Evolutionary conservation across 2,329 filamentous ascomycete genomes (phyloP).

Genomic region (Nemania abortiva): DNA sequence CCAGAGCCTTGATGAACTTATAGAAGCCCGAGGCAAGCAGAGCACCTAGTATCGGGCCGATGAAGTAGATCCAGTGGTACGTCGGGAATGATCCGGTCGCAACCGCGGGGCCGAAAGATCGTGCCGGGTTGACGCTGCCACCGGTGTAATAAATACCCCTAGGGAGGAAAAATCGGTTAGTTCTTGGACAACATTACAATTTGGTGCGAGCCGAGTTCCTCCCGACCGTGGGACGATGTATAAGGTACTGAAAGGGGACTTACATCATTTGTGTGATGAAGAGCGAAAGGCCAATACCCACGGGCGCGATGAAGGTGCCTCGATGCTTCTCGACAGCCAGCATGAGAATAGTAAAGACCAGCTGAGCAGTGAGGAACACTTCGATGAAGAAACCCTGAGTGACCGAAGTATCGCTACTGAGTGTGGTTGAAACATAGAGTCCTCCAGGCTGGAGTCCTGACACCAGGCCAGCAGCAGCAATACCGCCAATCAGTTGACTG

Average conservation of each 20-base stretch:
- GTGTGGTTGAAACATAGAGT: constrained; percentile 60
- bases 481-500: constrained; percentile 63
- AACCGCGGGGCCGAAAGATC: constrained; percentile 52
- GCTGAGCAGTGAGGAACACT: constrained; percentile 65
- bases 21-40: constrained; percentile 53
- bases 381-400: constrained; percentile 52
- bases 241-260: constrained; percentile 18
- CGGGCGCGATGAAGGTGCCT: constrained; percentile 70
- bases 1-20: constrained; percentile 42
- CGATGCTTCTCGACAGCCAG: constrained; percentile 72
- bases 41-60: constrained; percentile 56
- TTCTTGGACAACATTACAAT: background rate
- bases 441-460: constrained; percentile 61
- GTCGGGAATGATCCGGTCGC: constrained; percentile 43
- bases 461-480: constrained; percentile 63
- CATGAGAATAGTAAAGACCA: constrained; percentile 69
- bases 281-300: constrained; percentile 72
- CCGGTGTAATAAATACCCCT: constrained; percentile 52
- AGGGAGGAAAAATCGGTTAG: constrained; percentile 18
- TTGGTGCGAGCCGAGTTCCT: constrained; percentile 6
- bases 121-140: constrained; percentile 52
- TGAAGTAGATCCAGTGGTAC: constrained; percentile 55
- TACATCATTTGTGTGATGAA: constrained; percentile 61
- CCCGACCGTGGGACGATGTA: constrained; percentile 1
- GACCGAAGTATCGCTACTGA: constrained; percentile 58